Evolutionary conservation across 169 alveolate genomes (phyloP).

Genomic region (Cryptosporidium sp.): DNA sequence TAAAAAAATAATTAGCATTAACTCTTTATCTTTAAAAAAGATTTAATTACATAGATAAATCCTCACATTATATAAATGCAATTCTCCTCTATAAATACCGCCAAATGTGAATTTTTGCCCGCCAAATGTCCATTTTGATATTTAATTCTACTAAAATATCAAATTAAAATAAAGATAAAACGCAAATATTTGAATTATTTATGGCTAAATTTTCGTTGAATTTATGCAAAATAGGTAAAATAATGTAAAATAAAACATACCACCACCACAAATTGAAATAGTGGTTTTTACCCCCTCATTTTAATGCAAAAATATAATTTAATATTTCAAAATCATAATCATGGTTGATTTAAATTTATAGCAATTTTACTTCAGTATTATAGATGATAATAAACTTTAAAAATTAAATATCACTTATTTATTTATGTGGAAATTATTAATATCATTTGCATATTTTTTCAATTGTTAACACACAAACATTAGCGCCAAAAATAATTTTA

Average conservation of each 20-base stretch:
- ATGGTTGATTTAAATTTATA: too few species aligned
- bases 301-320: not conserved
- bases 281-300: too few species aligned
- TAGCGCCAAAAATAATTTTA: not conserved
- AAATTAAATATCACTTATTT: too few species aligned
- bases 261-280: too few species aligned
- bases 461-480: not conserved
- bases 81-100: constrained; percentile 53
- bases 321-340: too few species aligned
- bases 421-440: not conserved
- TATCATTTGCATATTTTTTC: too few species aligned
- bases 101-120: constrained; percentile 28
- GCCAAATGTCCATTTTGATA: constrained; percentile 24
- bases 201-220: too few species aligned
- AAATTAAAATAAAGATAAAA: not conserved
- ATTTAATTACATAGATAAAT: constrained; percentile 1
- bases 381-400: not conserved
- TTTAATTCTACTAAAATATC: not conserved
- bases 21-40: not conserved
- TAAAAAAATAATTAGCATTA: not conserved
- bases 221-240: too few species aligned
- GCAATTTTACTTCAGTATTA: too few species aligned
- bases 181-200: too few species aligned
- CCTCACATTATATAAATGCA: constrained; percentile 39
- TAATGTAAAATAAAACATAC: too few species aligned